Evolutionary conservation across 2,329 filamentous ascomycete species (phyloP), one percentile per base, ranked within the genome.

Genomic region (Acephala macrosclerotiorum): DNA sequence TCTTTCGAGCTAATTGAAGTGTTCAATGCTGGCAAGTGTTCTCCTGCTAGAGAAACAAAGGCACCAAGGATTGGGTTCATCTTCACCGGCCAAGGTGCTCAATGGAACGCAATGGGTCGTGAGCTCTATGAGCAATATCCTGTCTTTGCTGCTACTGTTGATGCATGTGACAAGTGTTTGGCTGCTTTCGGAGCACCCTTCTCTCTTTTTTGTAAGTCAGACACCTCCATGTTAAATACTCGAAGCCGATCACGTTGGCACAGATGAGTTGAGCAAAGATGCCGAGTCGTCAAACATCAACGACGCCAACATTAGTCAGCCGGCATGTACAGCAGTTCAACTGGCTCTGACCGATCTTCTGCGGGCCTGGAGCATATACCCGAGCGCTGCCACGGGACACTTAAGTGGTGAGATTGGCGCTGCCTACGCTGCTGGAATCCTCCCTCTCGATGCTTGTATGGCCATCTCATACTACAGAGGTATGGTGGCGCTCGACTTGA

Each of bases 341-440:
- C 63, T 78, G 8, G 72, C 70, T 16, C 49, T 77, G 4, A 70
- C 76, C 5, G 70, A 76, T 29, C 49, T 75, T 6, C 68, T 77
- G 1, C 18, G n/a, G 2, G 64, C 65, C 8, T 73, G 69, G 66
- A 65, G 67, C 5, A 40, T 77, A 29, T 29, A 35, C 5, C 71
- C 75, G 11, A 47, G 57, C 9, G 72, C 66, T 6, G 75, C 76
- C 6, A 60, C 73, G 0, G 74, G 75, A 11, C 76, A 78, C 61
- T 77, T 72, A 0, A 70, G 67, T 22, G 75, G 77, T 6, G 76
- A 78, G 49, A 76, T 78, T 59, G 76, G 73, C 2, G 83, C 82
- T 3, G 82, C 51, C 63, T 80, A 78, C 55, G 71, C 75, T 2
- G 69, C 68, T 3, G 73, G 75, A 5, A 70, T 70, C 8, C 20